Base-by-base conservation (phyloP, 2,329 filamentous ascomycete species). In the Aschersonia sp. region DNA sequence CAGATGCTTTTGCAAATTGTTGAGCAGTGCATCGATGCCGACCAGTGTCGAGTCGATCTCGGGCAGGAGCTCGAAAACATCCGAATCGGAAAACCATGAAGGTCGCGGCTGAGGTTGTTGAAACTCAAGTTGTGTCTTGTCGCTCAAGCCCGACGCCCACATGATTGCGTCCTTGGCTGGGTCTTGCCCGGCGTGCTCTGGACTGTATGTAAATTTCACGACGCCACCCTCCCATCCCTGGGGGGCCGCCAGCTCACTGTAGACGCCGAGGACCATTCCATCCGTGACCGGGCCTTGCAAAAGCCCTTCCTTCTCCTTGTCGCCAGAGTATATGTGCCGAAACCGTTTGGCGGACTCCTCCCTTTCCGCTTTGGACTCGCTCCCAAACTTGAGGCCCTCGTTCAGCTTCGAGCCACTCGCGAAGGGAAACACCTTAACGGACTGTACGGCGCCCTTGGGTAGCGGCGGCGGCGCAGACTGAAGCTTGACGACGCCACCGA, bases 241-340 rank as follows among this genome's bases (percentile, higher is more conserved):
- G 5, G 68, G 73, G 46, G 62, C 68, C 54, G 66, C 72, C n/a
- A 74, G 67, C 29, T 67, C 78, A 49, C 73, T 70, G 47, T 72
- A 73, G 37, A 72, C 56, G 0, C 70, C 80, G 22, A 98, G 66
- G 11, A 95, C 66, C 66, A 90, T 84, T 2, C 90, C 89, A 62
- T 98, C 87, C 0, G 89, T 95, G 45, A 98, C 62, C 5, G 92
- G 88, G 0, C 92, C 92, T 48, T 84, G 77, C 1, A 97, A 68
- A 14, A 97, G 62, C 1, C 83, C 79, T 29, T 76, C 75, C 0
- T 67, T 59, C 8, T 62, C 69, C 39, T 70, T 74, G 32, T 69
- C 60, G 32, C 71, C 73, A 22, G 79, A 76, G 55, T 92, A 92
- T 4, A 87, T 75, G 9, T 81, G 74, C 52, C 79, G 77, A 51